Percentiles rank a stretch among this genome's conserved stretches.
phyloP scores from a whole-genome alignment of 176 grass and related monocot genomes.

The Tillandsia leiboldiana region DNA sequence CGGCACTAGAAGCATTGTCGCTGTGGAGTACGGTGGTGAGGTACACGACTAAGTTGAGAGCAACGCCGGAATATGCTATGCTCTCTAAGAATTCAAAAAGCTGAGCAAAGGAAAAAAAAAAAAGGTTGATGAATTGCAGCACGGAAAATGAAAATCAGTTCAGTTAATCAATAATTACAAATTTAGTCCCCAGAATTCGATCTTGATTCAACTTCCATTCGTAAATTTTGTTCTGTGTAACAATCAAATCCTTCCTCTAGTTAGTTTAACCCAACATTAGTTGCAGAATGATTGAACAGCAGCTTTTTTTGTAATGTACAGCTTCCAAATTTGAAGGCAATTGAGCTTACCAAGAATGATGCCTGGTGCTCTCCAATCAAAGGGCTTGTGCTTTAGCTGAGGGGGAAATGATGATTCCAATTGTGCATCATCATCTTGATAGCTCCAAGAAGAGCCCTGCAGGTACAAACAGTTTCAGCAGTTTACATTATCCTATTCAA shows the following conservation, averaged over 20 bases:
- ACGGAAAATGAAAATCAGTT: neutral
- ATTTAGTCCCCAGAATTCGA: neutral
- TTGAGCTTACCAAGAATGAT: slow-evolving; percentile 56
- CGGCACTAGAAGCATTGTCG: slow-evolving; percentile 58
- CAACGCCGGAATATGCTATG: slow-evolving; percentile 59
- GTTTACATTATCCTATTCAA: neutral
- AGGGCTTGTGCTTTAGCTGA: slow-evolving; percentile 21
- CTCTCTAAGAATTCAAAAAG: slow-evolving; percentile 87
- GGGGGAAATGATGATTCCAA: slow-evolving; percentile 2
- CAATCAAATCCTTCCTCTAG: neutral
- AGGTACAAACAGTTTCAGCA: slow-evolving; percentile 4
- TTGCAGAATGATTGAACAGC: too few species aligned
- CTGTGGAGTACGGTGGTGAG: slow-evolving; percentile 75
- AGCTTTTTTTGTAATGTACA: neutral
- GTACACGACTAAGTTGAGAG: slow-evolving; percentile 78
- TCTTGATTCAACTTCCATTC: neutral
- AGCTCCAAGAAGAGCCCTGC: slow-evolving; percentile 35
- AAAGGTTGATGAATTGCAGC: neutral
- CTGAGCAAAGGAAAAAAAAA: slow-evolving; percentile 16
- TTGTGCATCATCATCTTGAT: slow-evolving; percentile 4
- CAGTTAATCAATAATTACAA: neutral
- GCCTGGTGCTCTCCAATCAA: slow-evolving; percentile 57
- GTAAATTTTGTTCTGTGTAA: neutral
- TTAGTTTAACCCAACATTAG: too few species aligned
- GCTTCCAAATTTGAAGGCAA: neutral